Conservation (phyloP, 306 rosid species). For the Vigna angularis region DNA sequence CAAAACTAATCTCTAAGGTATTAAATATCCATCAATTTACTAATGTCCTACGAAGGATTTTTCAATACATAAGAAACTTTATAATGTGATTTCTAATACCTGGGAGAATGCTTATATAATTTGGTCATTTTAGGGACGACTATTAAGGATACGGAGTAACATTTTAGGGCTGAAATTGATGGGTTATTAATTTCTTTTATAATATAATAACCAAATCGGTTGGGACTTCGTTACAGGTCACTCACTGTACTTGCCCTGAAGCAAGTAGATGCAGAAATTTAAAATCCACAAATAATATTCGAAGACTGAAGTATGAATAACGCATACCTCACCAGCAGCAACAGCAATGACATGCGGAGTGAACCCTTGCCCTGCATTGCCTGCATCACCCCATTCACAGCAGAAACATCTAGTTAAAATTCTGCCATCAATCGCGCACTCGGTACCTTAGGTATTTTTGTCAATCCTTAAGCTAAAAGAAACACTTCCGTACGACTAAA, state of each 20-base stretch:
- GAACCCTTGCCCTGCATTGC: slow-evolving; percentile 88
- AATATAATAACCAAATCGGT: slow-evolving; percentile 9
- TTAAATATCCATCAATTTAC: neutral
- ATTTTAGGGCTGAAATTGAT: neutral
- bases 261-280: slow-evolving; percentile 32
- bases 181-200: neutral
- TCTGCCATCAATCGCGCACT: slow-evolving; percentile 26
- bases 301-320: slow-evolving; percentile 30
- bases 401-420: slow-evolving; percentile 37
- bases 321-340: slow-evolving; percentile 87
- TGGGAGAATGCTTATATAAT: neutral
- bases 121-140: neutral
- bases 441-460: neutral
- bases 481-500: neutral
- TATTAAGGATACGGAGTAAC: neutral
- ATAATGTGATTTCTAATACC: neutral
- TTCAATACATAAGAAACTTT: neutral
- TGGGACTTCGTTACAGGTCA: neutral
- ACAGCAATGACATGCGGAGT: slow-evolving; percentile 80
- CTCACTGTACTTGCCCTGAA: neutral
- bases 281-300: slow-evolving; percentile 36
- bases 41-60: neutral
- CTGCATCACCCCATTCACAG: slow-evolving; percentile 60
- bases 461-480: slow-evolving; percentile 28
- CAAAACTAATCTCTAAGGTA: neutral